These are phyloP conservation scores for Medicago ruthenica DNA, from an alignment of 306 rosid species.

Conservation along the genomic window DNA sequence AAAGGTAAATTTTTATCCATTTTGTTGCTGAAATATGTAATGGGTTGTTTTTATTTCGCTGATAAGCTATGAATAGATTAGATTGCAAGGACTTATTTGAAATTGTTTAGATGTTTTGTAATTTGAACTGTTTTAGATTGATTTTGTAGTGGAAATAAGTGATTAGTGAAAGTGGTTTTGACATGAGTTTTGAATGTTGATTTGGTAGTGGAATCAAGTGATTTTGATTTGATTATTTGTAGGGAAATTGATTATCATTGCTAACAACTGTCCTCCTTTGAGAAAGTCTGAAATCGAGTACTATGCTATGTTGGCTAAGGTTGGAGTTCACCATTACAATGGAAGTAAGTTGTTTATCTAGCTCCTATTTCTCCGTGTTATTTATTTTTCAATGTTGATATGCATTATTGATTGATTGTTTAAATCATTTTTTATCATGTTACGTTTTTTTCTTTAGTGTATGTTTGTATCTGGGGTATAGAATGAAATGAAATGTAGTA, in stretches of 20 bases:
- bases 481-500: too few species aligned
- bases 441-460: background rate
- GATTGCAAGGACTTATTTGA: too few species aligned
- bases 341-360: slow-evolving; percentile 66
- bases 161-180: background rate
- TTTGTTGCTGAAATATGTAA: background rate
- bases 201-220: background rate
- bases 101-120: too few species aligned
- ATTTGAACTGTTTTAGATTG: background rate
- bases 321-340: slow-evolving; percentile 81
- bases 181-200: background rate
- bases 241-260: slow-evolving; percentile 80
- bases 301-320: slow-evolving; percentile 82
- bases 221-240: background rate
- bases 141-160: too few species aligned
- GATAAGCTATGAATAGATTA: too few species aligned
- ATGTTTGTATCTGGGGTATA: background rate
- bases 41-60: too few species aligned
- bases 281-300: slow-evolving; percentile 81
- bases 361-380: background rate
- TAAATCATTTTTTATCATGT: background rate
- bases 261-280: slow-evolving; percentile 84
- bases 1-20: slow-evolving; percentile 52
- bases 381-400: background rate
- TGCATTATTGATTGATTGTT: background rate